phyloP scores from a whole-genome alignment of 2,329 filamentous ascomycete genomes.

The Rutstroemia sp. region DNA sequence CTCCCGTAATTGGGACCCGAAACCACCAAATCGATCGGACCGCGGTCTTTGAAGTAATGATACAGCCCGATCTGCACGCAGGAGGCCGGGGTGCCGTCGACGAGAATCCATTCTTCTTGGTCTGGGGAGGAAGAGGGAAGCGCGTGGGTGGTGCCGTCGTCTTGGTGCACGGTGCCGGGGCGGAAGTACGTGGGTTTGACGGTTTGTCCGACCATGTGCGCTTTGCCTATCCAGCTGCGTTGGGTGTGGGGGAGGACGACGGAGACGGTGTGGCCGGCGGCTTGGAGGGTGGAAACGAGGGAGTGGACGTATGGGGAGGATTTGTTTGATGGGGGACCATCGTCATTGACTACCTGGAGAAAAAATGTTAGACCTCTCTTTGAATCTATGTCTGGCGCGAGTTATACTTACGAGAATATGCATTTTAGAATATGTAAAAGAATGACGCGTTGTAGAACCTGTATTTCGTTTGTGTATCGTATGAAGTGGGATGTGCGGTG shows the following conservation, averaged over 20 bases:
- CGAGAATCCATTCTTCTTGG: slow-evolving; percentile 72
- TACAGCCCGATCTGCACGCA: slow-evolving; percentile 78
- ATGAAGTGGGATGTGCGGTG: slow-evolving; percentile 2
- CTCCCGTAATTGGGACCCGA: slow-evolving; percentile 78
- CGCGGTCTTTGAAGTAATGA: slow-evolving; percentile 67
- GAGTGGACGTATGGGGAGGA: slow-evolving; percentile 77
- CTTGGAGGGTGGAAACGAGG: slow-evolving; percentile 62
- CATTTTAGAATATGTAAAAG: slow-evolving; percentile 29
- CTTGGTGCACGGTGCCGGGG: slow-evolving; percentile 50
- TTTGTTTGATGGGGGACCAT: slow-evolving; percentile 70
- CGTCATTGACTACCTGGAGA: slow-evolving; percentile 60
- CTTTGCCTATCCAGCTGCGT: slow-evolving; percentile 97
- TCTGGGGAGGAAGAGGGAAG: slow-evolving; percentile 43
- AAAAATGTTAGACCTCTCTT: not conserved
- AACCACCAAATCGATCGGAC: slow-evolving; percentile 68
- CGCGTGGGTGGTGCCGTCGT: slow-evolving; percentile 60
- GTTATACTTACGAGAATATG: slow-evolving; percentile 40
- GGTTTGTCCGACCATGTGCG: slow-evolving; percentile 86
- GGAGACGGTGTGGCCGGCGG: slow-evolving; percentile 76
- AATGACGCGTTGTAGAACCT: not conserved
- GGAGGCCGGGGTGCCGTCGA: slow-evolving; percentile 74
- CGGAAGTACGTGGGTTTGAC: slow-evolving; percentile 81
- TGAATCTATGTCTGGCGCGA: not conserved
- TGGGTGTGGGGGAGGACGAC: slow-evolving; percentile 88
- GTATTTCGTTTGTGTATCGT: not conserved